Conservation (phyloP, 192 early-diverging fungal species). For the Entomortierella parvispora region DNA sequence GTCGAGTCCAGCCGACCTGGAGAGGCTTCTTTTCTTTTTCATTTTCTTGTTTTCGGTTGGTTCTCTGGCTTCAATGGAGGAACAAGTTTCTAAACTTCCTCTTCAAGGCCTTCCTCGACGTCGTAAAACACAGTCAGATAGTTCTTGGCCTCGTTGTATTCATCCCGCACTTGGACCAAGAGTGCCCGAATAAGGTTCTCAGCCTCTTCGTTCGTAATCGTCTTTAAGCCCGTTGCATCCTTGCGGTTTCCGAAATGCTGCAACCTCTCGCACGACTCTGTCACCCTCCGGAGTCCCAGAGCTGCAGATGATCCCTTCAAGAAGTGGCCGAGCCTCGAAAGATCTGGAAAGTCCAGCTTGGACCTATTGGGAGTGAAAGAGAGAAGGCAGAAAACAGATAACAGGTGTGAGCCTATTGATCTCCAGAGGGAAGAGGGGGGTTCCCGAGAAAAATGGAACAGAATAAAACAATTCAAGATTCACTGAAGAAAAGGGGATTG, state of each 20-base stretch:
- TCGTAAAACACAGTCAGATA: conserved; percentile 82
- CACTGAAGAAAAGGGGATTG: neutral
- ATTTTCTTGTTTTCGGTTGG: neutral
- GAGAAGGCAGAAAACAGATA: neutral
- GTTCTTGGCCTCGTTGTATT: conserved; percentile 80
- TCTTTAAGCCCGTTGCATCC: conserved; percentile 66
- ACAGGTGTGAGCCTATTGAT: neutral
- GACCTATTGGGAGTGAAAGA: conserved; percentile 16
- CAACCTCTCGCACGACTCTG: conserved; percentile 86
- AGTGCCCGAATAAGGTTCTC: conserved; percentile 66
- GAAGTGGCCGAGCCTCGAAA: conserved; percentile 91
- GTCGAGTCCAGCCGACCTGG: neutral
- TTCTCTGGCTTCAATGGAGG: no score
- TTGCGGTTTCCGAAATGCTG: conserved; percentile 84
- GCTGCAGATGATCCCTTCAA: conserved; percentile 93
- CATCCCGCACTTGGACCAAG: conserved; percentile 67
- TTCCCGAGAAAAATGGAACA: no score
- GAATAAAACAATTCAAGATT: no score
- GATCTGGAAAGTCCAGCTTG: conserved; percentile 73
- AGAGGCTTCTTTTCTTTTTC: neutral
- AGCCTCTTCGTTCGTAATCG: conserved; percentile 69
- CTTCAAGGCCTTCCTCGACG: conserved; percentile 26
- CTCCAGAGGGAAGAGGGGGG: no score
- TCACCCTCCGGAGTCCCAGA: conserved; percentile 85
- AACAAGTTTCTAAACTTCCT: neutral